Evolutionary conservation across 768 basidiomycete species (phyloP).

Genomic region (Collybia sordida): DNA sequence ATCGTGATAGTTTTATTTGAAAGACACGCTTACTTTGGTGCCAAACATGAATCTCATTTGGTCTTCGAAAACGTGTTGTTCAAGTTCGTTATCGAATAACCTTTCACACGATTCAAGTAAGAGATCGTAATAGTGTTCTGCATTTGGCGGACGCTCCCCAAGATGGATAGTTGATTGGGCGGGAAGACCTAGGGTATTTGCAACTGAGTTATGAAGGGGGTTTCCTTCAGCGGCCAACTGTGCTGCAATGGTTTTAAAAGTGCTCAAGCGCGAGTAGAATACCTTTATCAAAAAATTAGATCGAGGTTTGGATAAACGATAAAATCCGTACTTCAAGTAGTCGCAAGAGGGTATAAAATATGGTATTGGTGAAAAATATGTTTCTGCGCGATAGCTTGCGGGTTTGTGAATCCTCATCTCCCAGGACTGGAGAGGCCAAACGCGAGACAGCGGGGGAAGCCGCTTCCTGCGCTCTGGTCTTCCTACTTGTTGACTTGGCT

Average conservation of each 20-base stretch:
- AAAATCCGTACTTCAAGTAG: constrained; percentile 71
- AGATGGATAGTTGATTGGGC: constrained; percentile 24
- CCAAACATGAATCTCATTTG: constrained; percentile 87
- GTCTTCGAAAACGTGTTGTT: constrained; percentile 86
- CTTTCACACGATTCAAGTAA: constrained; percentile 86
- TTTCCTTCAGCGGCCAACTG: constrained; percentile 37
- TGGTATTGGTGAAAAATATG: constrained; percentile 87
- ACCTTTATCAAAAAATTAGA: constrained; percentile 47
- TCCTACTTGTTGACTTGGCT: constrained; percentile 65
- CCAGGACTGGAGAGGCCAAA: constrained; percentile 57
- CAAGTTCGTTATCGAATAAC: constrained; percentile 90
- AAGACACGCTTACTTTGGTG: constrained; percentile 50
- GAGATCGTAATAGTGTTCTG: constrained; percentile 77
- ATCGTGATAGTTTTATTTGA: neutral
- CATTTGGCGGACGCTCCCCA: constrained; percentile 39
- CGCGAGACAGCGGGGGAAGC: constrained; percentile 55
- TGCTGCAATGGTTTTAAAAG: constrained; percentile 72
- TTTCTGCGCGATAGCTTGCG: constrained; percentile 37
- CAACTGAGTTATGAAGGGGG: constrained; percentile 17
- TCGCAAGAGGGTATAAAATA: constrained; percentile 83
- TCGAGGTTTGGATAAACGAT: neutral
- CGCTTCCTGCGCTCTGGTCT: constrained; percentile 52
- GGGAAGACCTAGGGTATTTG: constrained; percentile 27
- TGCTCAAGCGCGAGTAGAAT: constrained; percentile 75
- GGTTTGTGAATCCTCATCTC: constrained; percentile 43